Conservation (phyloP, 2,329 filamentous ascomycete genomes). For the Pseudopithomyces chartarum region DNA sequence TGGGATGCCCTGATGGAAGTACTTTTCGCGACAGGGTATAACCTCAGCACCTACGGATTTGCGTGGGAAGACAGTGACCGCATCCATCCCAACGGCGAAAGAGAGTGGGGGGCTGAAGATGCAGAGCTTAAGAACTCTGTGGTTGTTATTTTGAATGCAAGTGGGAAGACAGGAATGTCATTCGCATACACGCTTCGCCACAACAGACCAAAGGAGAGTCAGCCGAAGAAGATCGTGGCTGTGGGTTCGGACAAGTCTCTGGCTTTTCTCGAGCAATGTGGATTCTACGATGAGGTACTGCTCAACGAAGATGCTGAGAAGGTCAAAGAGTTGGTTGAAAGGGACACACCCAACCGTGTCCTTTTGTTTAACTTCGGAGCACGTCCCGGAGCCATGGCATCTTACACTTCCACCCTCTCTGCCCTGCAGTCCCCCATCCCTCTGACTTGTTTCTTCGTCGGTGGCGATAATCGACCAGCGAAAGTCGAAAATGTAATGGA, state of each 20-base stretch:
- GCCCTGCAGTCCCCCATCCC: not conserved
- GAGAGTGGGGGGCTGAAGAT: conserved; percentile 22
- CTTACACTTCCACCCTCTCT: conserved; percentile 16
- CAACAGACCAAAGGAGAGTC: conserved; percentile 21
- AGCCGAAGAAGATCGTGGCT: conserved; percentile 22
- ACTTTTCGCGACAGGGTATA: conserved; percentile 25
- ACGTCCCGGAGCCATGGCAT: conserved; percentile 12
- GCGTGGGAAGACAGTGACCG: conserved; percentile 20
- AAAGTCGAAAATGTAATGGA: conserved; percentile 10
- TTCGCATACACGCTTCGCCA: conserved; percentile 25
- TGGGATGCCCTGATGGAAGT: conserved; percentile 23
- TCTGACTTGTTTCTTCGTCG: conserved; percentile 21
- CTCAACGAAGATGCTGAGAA: conserved; percentile 18
- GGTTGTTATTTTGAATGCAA: conserved; percentile 26
- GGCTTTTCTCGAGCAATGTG: conserved; percentile 15
- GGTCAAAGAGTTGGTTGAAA: conserved; percentile 3
- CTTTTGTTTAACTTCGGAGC: conserved; percentile 30
- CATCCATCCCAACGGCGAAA: conserved; percentile 21
- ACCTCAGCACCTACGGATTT: conserved; percentile 22
- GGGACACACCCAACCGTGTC: conserved; percentile 7
- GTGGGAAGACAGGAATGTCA: conserved; percentile 26
- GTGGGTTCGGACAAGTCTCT: conserved; percentile 23
- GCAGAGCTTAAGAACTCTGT: conserved; percentile 21
- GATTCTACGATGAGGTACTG: conserved; percentile 24
- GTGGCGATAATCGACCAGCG: conserved; percentile 18